Percentiles rank a stretch among this genome's conserved stretches.
These are phyloP conservation scores for Colletotrichum horii DNA, from an alignment of 2,329 filamentous ascomycete genomes.

Conservation along the genomic window DNA sequence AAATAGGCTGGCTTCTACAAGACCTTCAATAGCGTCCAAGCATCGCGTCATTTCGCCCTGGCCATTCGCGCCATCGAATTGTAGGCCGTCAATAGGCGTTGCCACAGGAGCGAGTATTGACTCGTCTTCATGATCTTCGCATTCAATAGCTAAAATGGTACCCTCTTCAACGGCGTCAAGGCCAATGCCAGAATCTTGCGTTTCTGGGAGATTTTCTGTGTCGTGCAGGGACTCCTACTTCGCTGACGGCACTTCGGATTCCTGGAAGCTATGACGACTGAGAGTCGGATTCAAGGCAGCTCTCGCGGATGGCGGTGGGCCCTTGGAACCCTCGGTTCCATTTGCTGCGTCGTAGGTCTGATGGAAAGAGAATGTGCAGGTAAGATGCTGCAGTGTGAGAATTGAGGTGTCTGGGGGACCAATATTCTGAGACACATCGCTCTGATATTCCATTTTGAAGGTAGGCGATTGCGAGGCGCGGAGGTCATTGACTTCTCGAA, in stretches of 20 bases:
- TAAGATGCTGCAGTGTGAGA: constrained; percentile 28
- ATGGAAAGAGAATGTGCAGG: constrained; percentile 7
- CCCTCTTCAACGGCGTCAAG: background rate
- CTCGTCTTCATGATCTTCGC: background rate
- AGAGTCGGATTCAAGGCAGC: background rate
- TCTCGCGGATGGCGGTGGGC: background rate
- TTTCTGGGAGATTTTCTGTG: background rate
- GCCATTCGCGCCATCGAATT: background rate
- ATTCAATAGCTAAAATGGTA: background rate
- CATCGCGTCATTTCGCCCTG: background rate
- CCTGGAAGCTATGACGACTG: background rate
- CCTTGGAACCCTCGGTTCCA: background rate
- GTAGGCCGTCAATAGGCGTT: background rate
- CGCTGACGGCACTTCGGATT: background rate
- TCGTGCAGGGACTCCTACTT: background rate
- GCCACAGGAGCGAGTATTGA: background rate
- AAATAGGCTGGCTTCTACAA: constrained; percentile 1
- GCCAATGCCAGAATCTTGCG: constrained; percentile 4
- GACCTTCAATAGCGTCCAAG: background rate
- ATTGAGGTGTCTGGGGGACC: constrained; percentile 29
- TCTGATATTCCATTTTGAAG: constrained; percentile 42
- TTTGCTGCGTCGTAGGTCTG: background rate
- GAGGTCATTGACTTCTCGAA: background rate
- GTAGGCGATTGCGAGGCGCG: constrained; percentile 8
- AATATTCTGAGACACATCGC: constrained; percentile 33